Conservation (phyloP, 2,329 filamentous ascomycete species). For the Claviceps humidiphila region DNA sequence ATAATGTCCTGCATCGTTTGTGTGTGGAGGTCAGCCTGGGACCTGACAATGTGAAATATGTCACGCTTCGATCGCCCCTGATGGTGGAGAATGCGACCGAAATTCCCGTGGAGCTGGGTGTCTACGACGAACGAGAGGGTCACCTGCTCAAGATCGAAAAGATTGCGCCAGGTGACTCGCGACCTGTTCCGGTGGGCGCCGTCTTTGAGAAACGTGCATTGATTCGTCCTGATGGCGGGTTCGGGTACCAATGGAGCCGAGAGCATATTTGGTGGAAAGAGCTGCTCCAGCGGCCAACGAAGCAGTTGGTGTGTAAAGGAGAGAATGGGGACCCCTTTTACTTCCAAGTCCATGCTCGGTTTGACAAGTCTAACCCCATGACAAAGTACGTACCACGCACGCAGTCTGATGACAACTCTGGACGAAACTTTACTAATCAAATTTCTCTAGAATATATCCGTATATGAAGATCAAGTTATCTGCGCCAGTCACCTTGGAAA, state of each 20-base stretch:
- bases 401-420: neutral
- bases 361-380: conserved; percentile 70
- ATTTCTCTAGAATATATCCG: conserved; percentile 56
- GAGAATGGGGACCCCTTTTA: conserved; percentile 87
- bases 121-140: conserved; percentile 77
- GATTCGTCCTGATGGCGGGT: conserved; percentile 84
- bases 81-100: conserved; percentile 93
- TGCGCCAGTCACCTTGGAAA: conserved; percentile 87
- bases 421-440: neutral
- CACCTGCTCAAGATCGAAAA: conserved; percentile 96
- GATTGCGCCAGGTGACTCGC: conserved; percentile 78
- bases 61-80: conserved; percentile 84
- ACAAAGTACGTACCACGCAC: conserved; percentile 40
- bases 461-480: conserved; percentile 90
- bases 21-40: conserved; percentile 86
- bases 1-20: conserved; percentile 74
- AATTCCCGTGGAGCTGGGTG: conserved; percentile 84
- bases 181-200: conserved; percentile 83
- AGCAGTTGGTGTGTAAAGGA: conserved; percentile 77
- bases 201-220: conserved; percentile 81
- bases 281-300: conserved; percentile 68
- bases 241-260: conserved; percentile 89
- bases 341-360: conserved; percentile 85
- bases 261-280: conserved; percentile 91
- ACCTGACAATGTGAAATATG: conserved; percentile 94